Base-by-base conservation (phyloP, 2,329 filamentous ascomycete genomes). In the Aspergillus aculeatinus region DNA sequence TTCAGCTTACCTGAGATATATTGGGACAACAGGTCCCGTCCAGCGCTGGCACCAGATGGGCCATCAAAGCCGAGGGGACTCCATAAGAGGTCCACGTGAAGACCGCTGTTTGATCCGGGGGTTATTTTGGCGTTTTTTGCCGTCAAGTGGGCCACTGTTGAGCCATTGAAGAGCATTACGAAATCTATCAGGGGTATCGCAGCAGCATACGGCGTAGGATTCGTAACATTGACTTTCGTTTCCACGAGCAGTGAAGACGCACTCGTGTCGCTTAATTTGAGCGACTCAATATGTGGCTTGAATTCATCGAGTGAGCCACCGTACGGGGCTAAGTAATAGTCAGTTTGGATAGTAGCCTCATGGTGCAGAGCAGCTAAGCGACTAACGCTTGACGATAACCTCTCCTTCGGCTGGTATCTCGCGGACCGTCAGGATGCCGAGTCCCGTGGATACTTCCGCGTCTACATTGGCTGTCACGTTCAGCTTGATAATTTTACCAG, bases 321-420 rank as follows among this genome's bases (percentile, higher is more conserved):
- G 55, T 84, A 83, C 55, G 89, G 80, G 66, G 86, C 89, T 90
- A 74, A 64, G 63, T 64, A 49, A 53, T 60, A 49, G 62, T 70
- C 60, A 73, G 67, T 64, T 29, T 44, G 57, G 57, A 57, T 67
- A 63, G 65, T 68, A 70, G 68, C 66, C 63, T 63, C 54, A 59
- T 63, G 62, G 33, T 31, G 50, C 61, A 3, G 5, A 33, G 47
- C n/a, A 23, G 23, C 65, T 67, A 62, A 66, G 66, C 62, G 70
- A 91, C 93, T 87, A 89, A 96, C 92, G 90, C 85, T 96, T 96
- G 81, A 98, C 86, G 77, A 90, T 90, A 72, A 99, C 88, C 71
- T 88, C 85, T 68, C 95, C 93, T 80, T 92, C 84, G 48, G 75
- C 92, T 51, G 94, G 94, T 70, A 99, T 89, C 66, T 89, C 87